Percentiles rank a stretch among this genome's conserved stretches.
These are phyloP conservation scores for Penicillium parvum DNA, from an alignment of 495 filamentous ascomycete species.

Conservation along the genomic window DNA sequence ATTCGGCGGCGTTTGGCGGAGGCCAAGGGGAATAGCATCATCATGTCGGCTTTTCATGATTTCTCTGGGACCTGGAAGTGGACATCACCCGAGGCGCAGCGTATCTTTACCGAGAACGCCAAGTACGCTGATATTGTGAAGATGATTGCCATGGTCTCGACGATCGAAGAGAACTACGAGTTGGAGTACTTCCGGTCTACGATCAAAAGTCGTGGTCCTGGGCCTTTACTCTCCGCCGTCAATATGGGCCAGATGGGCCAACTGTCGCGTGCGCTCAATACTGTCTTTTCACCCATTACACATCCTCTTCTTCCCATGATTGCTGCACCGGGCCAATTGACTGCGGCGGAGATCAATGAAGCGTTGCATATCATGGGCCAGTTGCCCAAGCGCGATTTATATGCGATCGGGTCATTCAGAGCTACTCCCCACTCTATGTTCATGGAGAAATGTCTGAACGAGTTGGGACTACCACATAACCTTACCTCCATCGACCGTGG, in stretches of 20 bases:
- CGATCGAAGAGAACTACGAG: slow-evolving; percentile 79
- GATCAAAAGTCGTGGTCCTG: slow-evolving; percentile 59
- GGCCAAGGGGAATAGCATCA: slow-evolving; percentile 67
- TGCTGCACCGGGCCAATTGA: slow-evolving; percentile 78
- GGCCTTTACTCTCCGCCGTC: slow-evolving; percentile 71
- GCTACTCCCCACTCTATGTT: slow-evolving; percentile 73
- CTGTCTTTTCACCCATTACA: slow-evolving; percentile 80
- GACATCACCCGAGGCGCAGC: slow-evolving; percentile 64
- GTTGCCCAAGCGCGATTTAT: slow-evolving; percentile 72
- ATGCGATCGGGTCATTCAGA: slow-evolving; percentile 69
- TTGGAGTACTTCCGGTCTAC: slow-evolving; percentile 82
- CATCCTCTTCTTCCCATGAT: slow-evolving; percentile 80
- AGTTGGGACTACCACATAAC: slow-evolving; percentile 76
- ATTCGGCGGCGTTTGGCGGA: slow-evolving; percentile 63
- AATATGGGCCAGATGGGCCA: slow-evolving; percentile 85
- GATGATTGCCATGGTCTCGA: slow-evolving; percentile 78
- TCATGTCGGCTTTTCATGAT: slow-evolving; percentile 85
- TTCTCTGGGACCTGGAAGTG: slow-evolving; percentile 80
- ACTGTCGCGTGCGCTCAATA: slow-evolving; percentile 74
- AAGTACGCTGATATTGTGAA: slow-evolving; percentile 81
- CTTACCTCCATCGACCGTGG: slow-evolving; percentile 71
- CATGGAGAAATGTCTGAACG: slow-evolving; percentile 85
- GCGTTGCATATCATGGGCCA: slow-evolving; percentile 75
- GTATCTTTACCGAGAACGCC: slow-evolving; percentile 62
- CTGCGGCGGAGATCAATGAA: slow-evolving; percentile 76